Base-by-base conservation (phyloP, 768 basidiomycete species). In the Tephrocybe sp. region DNA sequence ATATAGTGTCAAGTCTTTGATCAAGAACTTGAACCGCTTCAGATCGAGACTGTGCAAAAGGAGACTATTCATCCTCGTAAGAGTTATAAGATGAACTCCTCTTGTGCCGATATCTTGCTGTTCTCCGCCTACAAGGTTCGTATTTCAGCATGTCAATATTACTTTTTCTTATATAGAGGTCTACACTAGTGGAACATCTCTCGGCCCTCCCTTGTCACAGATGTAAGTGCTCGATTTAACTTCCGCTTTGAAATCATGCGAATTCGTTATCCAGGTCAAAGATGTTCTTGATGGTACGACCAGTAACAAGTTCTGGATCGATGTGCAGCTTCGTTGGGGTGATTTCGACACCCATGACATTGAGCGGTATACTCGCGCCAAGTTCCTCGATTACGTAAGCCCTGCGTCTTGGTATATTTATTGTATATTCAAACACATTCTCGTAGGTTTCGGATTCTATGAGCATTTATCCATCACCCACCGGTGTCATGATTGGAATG, bases 41-140 rank as follows among this genome's bases (percentile, higher is more conserved):
- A 97, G 59, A 99, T 99, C 59, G 97, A 98, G 76, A 98, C 94
- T 0, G 97, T 99, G 0, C 97, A 98, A 69, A 99, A 99, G 70
- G 97, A 99, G 70, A 97, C 97, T 0, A 99, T 99, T 53, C 97
- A 97, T 67, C 95, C 95, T 60, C 90, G 95, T 71, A 97, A 97
- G 78, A 97, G 93, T 77, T 99, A 99, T 83, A 99, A 99, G 82
- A 98, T 99, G 97, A 99, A 99, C 72, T 97, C 94, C 7, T 95
- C 94, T n/a, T 97, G 95, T 57, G 95, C 95, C 44, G 97, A 99
- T 63, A 95, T 99, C 63, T 76, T 99, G 16, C 77, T 99, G 43
- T 98, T 99, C 82, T 97, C 94, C 11, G 88, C 91, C 1, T 90
- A 91, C 68, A 93, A 92, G 75, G 82, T 79, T 55, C 8, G 67